phyloP scores from a whole-genome alignment of 805 yeast species.

The Komagataella phaffii region DNA sequence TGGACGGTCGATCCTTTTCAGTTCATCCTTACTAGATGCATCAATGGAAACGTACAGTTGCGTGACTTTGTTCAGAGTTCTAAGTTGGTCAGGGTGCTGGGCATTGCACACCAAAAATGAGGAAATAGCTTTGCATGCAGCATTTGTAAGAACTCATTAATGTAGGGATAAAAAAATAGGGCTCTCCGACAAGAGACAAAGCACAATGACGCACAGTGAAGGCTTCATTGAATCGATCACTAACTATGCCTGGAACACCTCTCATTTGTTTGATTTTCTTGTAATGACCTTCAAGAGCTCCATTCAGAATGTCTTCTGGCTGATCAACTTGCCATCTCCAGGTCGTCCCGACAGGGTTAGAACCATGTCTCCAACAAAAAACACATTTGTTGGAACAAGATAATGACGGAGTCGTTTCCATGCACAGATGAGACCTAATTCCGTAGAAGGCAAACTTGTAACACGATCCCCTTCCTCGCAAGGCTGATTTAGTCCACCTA shows the following conservation, averaged over 20 bases:
- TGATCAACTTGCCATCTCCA: conserved; percentile 96
- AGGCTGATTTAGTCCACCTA: conserved; percentile 91
- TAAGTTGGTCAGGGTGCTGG: conserved; percentile 82
- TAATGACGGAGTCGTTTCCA: conserved; percentile 90
- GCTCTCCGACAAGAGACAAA: conserved; percentile 85
- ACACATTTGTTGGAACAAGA: conserved; percentile 95
- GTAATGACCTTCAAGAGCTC: conserved; percentile 83
- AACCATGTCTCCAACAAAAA: conserved; percentile 96
- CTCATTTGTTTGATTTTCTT: conserved; percentile 87
- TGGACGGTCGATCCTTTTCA: conserved; percentile 81
- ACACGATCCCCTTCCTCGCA: conserved; percentile 90
- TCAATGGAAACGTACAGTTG: conserved; percentile 89
- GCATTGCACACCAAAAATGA: conserved; percentile 91
- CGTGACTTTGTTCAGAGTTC: conserved; percentile 60
- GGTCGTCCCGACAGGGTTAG: conserved; percentile 89
- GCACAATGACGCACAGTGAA: conserved; percentile 88
- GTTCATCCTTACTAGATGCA: conserved; percentile 75
- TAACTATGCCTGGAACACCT: conserved; percentile 90
- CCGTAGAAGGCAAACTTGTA: conserved; percentile 90
- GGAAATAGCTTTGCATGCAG: conserved; percentile 70
- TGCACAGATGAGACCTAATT: conserved; percentile 78
- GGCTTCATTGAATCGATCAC: conserved; percentile 84
- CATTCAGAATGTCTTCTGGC: conserved; percentile 72
- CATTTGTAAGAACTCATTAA: conserved; percentile 71
- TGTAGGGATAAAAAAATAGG: conserved; percentile 87